Percentiles rank a stretch among this genome's conserved stretches.
Conservation (phyloP, 1,284 basidiomycete genomes). For the Pascua sp. region DNA sequence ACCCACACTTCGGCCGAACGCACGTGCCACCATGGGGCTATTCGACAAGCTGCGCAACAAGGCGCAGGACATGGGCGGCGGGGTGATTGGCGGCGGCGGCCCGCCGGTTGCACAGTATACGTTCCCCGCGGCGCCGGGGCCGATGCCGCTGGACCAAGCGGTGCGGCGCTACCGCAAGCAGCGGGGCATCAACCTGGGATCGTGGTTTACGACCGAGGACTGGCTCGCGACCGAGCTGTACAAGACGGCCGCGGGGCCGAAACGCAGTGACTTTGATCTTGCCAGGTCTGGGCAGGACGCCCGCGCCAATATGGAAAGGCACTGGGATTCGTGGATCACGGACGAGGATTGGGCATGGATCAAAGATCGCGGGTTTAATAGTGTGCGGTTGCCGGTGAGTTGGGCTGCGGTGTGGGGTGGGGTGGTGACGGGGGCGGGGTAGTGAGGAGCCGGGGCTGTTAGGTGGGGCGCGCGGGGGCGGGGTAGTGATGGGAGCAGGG, state of each 20-base stretch:
- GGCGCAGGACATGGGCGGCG: slow-evolving; percentile 1
- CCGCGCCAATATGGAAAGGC: slow-evolving; percentile 63
- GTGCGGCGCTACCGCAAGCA: slow-evolving; percentile 68
- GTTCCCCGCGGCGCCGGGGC: slow-evolving; percentile 10
- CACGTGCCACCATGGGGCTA: slow-evolving; percentile 34
- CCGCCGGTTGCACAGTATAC: slow-evolving; percentile 3
- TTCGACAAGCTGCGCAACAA: slow-evolving; percentile 38
- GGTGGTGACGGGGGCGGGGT: neutral
- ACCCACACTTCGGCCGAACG: no score
- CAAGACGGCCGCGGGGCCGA: slow-evolving; percentile 9
- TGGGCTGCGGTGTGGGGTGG: no score
- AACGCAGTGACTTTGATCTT: slow-evolving; percentile 66
- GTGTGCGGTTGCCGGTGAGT: slow-evolving; percentile 75
- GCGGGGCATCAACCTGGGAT: slow-evolving; percentile 76
- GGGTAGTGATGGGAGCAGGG: neutral
- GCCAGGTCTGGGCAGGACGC: slow-evolving; percentile 56
- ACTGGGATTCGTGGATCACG: slow-evolving; percentile 77
- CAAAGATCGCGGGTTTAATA: slow-evolving; percentile 68
- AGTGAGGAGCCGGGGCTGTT: neutral
- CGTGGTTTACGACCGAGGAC: slow-evolving; percentile 66
- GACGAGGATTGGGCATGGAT: slow-evolving; percentile 72
- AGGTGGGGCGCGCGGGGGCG: neutral
- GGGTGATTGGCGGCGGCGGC: slow-evolving; percentile 3
- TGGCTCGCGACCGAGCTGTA: slow-evolving; percentile 66
- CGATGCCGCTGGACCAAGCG: slow-evolving; percentile 21